phyloP scores from a whole-genome alignment of 1,284 basidiomycete species.

The Malassezia pachydermatis region DNA sequence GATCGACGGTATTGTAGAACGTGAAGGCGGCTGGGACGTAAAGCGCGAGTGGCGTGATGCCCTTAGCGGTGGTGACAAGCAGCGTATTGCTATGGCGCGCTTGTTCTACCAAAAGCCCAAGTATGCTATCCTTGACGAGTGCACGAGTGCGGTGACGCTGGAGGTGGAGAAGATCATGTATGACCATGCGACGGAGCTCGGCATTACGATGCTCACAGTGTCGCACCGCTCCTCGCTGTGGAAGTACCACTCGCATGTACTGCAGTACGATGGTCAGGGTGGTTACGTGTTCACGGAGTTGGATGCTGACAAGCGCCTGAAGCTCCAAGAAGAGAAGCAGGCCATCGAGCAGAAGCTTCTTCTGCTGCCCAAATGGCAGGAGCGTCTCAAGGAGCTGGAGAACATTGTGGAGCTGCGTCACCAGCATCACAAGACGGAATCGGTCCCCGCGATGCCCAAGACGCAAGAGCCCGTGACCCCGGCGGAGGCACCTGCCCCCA shows the following conservation, averaged over 20 bases:
- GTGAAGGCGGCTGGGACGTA: conserved; percentile 91
- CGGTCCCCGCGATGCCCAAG: not conserved
- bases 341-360: conserved; percentile 46
- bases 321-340: conserved; percentile 80
- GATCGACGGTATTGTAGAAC: conserved; percentile 76
- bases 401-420: not conserved
- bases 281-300: conserved; percentile 67
- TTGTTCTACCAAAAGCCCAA: conserved; percentile 92
- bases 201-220: conserved; percentile 48
- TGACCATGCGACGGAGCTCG: conserved; percentile 66
- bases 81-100: conserved; percentile 85
- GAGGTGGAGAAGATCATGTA: conserved; percentile 92
- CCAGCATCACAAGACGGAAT: no score
- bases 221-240: conserved; percentile 65
- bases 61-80: conserved; percentile 63
- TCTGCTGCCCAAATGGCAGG: conserved; percentile 66
- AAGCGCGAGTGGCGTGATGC: conserved; percentile 85
- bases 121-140: conserved; percentile 95
- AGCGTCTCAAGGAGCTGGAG: conserved; percentile 61
- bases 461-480: not conserved
- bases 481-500: not conserved
- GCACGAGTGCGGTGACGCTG: conserved; percentile 81
- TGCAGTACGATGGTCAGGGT: conserved; percentile 57
- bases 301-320: conserved; percentile 79
- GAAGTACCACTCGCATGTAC: conserved; percentile 81